These are phyloP conservation scores for Nicotiana obtusifolia DNA, from an alignment of 257 asterid species.

Conservation along the genomic window DNA sequence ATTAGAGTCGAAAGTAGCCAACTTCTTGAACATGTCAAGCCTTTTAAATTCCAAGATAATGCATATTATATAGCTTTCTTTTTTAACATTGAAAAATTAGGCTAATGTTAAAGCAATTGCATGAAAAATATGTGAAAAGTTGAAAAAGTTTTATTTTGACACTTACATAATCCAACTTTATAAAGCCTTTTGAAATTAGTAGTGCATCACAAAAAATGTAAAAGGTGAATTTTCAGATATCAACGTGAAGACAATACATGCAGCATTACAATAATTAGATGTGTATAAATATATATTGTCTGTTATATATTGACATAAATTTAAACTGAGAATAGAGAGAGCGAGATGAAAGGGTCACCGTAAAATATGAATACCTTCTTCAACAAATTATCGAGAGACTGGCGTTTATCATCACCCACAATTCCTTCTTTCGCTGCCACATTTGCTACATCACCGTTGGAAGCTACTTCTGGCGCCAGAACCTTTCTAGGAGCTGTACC, in stretches of 20 bases:
- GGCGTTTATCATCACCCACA: constrained; percentile 17
- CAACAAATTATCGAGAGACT: constrained; percentile 40
- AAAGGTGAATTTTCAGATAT: too few species aligned
- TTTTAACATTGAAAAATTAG: background rate
- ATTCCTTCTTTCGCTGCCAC: background rate
- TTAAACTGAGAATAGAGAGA: background rate
- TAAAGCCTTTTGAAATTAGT: background rate
- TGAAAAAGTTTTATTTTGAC: background rate
- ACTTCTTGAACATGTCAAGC: too few species aligned
- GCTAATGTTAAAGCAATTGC: background rate
- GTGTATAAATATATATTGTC: background rate
- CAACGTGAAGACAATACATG: background rate
- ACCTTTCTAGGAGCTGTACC: background rate
- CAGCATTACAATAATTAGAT: background rate
- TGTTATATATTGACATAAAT: background rate
- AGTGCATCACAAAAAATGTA: too few species aligned
- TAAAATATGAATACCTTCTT: constrained; percentile 25
- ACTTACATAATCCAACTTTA: background rate
- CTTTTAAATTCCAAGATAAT: too few species aligned
- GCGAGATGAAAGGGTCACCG: background rate
- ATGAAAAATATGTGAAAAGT: background rate
- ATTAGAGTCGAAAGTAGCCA: too few species aligned
- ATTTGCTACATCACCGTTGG: too few species aligned
- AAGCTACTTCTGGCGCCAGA: too few species aligned
- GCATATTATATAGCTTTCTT: too few species aligned